Evolutionary conservation across 192 early-diverging fungal genomes (phyloP).

Genomic region (Radiomyces spectabilis): DNA sequence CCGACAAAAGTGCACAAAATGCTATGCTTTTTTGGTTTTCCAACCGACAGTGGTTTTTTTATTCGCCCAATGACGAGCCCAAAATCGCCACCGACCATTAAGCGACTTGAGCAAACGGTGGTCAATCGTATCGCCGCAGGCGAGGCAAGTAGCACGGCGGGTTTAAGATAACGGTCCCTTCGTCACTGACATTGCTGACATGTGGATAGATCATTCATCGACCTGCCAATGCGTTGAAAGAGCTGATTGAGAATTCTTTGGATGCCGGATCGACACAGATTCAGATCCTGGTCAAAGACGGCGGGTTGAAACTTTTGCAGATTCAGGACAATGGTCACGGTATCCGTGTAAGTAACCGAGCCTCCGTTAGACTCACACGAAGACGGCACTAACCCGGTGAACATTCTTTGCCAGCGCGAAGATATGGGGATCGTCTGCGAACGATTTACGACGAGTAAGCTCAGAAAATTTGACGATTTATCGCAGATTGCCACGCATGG

Average conservation of each 20-base stretch:
- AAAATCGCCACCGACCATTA: conserved; percentile 64
- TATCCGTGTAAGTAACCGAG: conserved; percentile 45
- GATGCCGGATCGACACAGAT: conserved; percentile 90
- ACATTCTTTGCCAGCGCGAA: conserved; percentile 42
- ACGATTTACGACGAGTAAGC: conserved; percentile 93
- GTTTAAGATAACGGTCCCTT: background rate
- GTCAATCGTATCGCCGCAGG: conserved; percentile 97
- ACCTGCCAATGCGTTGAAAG: conserved; percentile 94
- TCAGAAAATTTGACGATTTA: conserved; percentile 80
- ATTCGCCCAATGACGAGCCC: too few species aligned
- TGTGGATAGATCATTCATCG: conserved; percentile 87
- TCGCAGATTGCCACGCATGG: conserved; percentile 84
- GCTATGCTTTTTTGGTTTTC: too few species aligned
- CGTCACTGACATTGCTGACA: too few species aligned
- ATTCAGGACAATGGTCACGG: conserved; percentile 96
- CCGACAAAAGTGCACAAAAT: too few species aligned
- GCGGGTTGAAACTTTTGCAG: conserved; percentile 88
- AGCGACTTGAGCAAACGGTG: conserved; percentile 75
- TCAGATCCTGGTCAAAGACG: conserved; percentile 77
- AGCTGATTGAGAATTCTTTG: conserved; percentile 92
- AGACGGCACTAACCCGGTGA: background rate
- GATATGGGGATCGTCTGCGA: conserved; percentile 91
- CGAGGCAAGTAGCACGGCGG: conserved; percentile 50
- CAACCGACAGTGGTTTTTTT: too few species aligned
- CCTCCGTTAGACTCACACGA: background rate